Base-by-base conservation (phyloP, 176 grass and related monocot genomes). In the Carex parvula region DNA sequence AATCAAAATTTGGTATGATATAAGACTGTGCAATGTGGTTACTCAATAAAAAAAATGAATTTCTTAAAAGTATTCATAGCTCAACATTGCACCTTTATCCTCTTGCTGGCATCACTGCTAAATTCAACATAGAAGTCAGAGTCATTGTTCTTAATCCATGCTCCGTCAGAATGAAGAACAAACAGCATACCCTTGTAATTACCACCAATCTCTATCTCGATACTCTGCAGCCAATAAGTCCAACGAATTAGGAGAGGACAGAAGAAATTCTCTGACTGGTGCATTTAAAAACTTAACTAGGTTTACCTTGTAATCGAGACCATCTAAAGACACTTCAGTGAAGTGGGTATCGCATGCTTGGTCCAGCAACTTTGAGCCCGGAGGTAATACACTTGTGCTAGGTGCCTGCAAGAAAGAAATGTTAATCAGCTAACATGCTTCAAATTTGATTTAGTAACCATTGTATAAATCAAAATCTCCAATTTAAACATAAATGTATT, bases 101-200 rank as follows among this genome's bases (percentile, higher is more conserved):
- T 89, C 84, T 91, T 86, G 44, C 58, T 87, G 87, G 85, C 64
- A 86, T 59, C 81, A 17, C 41, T 81, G n/a, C 79, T 84, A 6
- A 99, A 92, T 61, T 93, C 89, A 64, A 99, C 68, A 76, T 88
- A 92, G 81, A 95, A 95, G 82, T 99, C 96, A 33, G 88, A 99
- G 20, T 79, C 91, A 79, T 90, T 95, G 86, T 99, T 92, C 75
- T 99, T 90, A 62, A 95, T 99, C 96, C 96, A 99, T 67, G 75
- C 83, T 87, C 84, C 96, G 80, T 85, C 90, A 81, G 87, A 93
- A 8, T 54, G 80, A 69, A 95, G 90, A 85, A 99, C 93, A 90
- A 99, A 95, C 32, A 91, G 91, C 86, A 99, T 89, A 24, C 91
- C 93, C 63, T 86, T 88, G 81, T 99, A 95, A 79, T 81, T 82